These are phyloP conservation scores for Neofusicoccum laricinum DNA, from an alignment of 2,329 filamentous ascomycete species.

Conservation along the genomic window DNA sequence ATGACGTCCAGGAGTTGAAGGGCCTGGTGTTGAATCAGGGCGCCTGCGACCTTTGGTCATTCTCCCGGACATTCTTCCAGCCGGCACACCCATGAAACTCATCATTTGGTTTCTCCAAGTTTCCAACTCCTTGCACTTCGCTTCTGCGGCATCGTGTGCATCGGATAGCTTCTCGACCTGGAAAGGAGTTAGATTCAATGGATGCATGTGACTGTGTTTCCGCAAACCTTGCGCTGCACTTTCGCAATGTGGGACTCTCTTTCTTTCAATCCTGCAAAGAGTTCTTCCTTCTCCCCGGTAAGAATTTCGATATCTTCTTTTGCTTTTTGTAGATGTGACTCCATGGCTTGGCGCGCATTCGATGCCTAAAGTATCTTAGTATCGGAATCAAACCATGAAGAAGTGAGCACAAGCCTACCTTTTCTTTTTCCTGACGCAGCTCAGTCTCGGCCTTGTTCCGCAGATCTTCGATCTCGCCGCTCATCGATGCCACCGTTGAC, in stretches of 20 bases:
- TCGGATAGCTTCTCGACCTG: conserved; percentile 22
- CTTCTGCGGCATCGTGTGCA: conserved; percentile 20
- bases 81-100: conserved; percentile 23
- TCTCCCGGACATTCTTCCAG: not conserved
- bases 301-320: conserved; percentile 22
- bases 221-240: not conserved
- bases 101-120: conserved; percentile 25
- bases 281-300: conserved; percentile 17
- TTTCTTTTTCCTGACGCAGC: not conserved
- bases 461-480: not conserved
- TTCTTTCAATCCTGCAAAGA: not conserved
- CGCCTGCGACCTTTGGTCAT: not conserved
- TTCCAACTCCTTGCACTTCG: conserved; percentile 21
- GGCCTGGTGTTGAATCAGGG: not conserved
- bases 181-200: no score
- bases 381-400: no score
- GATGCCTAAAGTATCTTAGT: not conserved
- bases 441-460: not conserved
- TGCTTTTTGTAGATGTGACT: conserved; percentile 12
- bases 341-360: not conserved
- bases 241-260: not conserved
- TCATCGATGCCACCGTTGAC: not conserved
- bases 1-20: not conserved
- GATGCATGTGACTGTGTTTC: no score
- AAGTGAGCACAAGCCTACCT: not conserved